Evolutionary conservation across 2,329 filamentous ascomycete genomes (phyloP).

Genomic region (Rhinocladiella similis): DNA sequence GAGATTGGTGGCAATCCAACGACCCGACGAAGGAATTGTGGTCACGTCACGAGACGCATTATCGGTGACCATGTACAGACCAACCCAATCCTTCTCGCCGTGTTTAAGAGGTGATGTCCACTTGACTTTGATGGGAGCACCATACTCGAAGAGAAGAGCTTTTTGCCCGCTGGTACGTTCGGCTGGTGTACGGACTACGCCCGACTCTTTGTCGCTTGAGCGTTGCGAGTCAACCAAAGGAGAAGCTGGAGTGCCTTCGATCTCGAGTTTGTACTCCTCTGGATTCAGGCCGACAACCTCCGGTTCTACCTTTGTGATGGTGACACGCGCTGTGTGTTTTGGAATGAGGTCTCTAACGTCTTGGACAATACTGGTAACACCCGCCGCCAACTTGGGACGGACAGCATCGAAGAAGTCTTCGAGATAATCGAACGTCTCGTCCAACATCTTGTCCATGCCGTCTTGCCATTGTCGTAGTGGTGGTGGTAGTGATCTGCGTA

Average conservation of each 20-base stretch:
- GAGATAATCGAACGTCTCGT: constrained; percentile 82
- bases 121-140: constrained; percentile 81
- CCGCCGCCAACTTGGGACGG: constrained; percentile 79
- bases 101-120: constrained; percentile 90
- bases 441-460: constrained; percentile 81
- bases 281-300: constrained; percentile 79
- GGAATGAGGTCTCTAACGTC: constrained; percentile 88
- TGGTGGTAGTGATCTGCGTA: constrained; percentile 81
- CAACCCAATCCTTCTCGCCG: constrained; percentile 90
- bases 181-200: constrained; percentile 66
- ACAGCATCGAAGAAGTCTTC: constrained; percentile 88
- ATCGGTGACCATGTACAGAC: constrained; percentile 93
- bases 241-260: constrained; percentile 65
- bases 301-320: constrained; percentile 74
- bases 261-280: constrained; percentile 74
- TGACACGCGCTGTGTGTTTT: constrained; percentile 82
- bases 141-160: constrained; percentile 82
- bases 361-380: constrained; percentile 81
- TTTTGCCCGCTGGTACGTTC: constrained; percentile 60
- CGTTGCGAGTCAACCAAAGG: constrained; percentile 57
- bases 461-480: constrained; percentile 81
- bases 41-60: constrained; percentile 84
- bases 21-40: constrained; percentile 78
- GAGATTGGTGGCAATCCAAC: constrained; percentile 81
- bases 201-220: constrained; percentile 71